A percentile compares a stretch with the other conserved stretches of the same genome.
These are phyloP conservation scores for Botrytis medusae DNA, from an alignment of 2,329 filamentous ascomycete genomes.

Conservation along the genomic window DNA sequence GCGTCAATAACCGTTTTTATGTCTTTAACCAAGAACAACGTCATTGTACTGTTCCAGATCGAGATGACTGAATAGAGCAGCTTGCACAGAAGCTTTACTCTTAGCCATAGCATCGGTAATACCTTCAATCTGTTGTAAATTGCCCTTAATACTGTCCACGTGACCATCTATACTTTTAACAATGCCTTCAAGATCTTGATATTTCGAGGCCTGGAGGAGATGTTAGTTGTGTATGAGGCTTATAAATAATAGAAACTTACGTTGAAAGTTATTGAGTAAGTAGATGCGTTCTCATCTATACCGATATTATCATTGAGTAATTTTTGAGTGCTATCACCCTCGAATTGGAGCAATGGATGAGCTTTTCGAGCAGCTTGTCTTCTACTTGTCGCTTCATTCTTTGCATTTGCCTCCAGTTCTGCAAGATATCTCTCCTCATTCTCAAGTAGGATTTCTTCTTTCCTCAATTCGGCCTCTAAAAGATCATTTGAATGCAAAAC, in stretches of 20 bases:
- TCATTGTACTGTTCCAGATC: constrained; percentile 36
- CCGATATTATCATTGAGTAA: constrained; percentile 28
- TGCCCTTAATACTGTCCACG: constrained; percentile 39
- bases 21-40: constrained; percentile 34
- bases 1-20: neutral
- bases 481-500: constrained; percentile 62
- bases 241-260: constrained; percentile 27
- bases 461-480: constrained; percentile 56
- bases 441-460: constrained; percentile 56
- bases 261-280: constrained; percentile 22
- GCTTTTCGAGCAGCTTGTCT: constrained; percentile 44
- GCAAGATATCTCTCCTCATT: constrained; percentile 53
- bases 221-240: constrained; percentile 25
- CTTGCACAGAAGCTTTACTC: constrained; percentile 38
- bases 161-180: constrained; percentile 36
- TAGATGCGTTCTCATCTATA: constrained; percentile 18
- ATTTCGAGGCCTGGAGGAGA: constrained; percentile 29
- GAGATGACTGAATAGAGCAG: constrained; percentile 37
- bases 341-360: constrained; percentile 36
- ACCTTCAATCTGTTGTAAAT: constrained; percentile 38
- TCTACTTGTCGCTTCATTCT: constrained; percentile 53
- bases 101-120: constrained; percentile 37
- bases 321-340: constrained; percentile 22
- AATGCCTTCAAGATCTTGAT: constrained; percentile 35
- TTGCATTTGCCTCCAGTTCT: constrained; percentile 56